These are phyloP conservation scores for Circinella minor DNA, from an alignment of 371 early-diverging fungal species.

Conservation along the genomic window DNA sequence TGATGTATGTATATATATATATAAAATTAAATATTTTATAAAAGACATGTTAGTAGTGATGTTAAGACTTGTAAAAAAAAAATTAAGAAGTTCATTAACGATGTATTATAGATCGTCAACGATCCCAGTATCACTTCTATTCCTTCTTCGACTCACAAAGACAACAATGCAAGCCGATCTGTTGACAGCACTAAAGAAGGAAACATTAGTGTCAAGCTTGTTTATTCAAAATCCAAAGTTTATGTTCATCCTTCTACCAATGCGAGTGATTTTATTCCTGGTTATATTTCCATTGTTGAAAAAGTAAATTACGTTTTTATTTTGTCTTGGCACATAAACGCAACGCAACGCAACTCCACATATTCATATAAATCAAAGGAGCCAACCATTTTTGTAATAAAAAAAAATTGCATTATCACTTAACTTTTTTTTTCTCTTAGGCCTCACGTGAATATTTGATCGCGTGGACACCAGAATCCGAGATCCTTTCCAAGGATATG, in stretches of 20 bases:
- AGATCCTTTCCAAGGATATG: conserved; percentile 41
- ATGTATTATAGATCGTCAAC: conserved; percentile 16
- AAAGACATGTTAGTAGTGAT: not conserved
- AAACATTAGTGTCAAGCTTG: conserved; percentile 33
- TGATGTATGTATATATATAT: conserved; percentile 13
- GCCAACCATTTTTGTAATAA: too few species aligned
- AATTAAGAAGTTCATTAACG: not conserved
- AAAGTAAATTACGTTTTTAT: conserved; percentile 24
- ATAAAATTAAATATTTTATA: not conserved
- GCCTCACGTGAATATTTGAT: conserved; percentile 36
- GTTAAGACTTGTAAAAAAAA: too few species aligned
- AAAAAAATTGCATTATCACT: too few species aligned
- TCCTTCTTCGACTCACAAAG: not conserved
- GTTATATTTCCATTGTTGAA: conserved; percentile 49
- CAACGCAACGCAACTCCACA: too few species aligned
- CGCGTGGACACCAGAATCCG: conserved; percentile 53
- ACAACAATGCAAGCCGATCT: not conserved
- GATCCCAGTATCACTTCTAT: conserved; percentile 15
- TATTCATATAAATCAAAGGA: too few species aligned
- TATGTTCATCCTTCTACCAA: conserved; percentile 49
- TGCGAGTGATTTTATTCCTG: conserved; percentile 40
- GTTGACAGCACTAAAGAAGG: not conserved
- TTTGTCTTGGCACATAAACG: not conserved
- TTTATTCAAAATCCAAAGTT: conserved; percentile 56
- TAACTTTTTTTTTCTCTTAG: conserved; percentile 26